phyloP scores from a whole-genome alignment of 805 yeast genomes.

The Metschnikowia anglica region DNA sequence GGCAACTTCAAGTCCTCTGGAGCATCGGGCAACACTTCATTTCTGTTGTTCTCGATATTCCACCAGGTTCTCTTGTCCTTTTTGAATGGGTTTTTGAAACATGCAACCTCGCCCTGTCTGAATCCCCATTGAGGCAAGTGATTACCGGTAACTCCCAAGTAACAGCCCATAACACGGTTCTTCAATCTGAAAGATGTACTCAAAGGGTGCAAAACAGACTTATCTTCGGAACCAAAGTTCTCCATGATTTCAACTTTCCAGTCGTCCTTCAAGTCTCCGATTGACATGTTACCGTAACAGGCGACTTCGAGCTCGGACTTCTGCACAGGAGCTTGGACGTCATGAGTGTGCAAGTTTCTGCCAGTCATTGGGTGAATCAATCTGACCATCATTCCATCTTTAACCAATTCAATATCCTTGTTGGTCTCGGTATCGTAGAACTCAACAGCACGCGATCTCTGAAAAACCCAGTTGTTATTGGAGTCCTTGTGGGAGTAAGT shows the following conservation, averaged over 20 bases:
- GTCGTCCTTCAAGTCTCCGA: constrained; percentile 73
- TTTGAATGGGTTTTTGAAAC: constrained; percentile 62
- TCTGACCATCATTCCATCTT: constrained; percentile 62
- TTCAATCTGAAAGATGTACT: constrained; percentile 79
- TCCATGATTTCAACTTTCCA: constrained; percentile 73
- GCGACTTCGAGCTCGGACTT: constrained; percentile 61
- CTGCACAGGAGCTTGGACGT: constrained; percentile 60
- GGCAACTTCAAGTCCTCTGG: constrained; percentile 65
- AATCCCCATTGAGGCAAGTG: constrained; percentile 96
- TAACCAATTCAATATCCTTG: constrained; percentile 38
- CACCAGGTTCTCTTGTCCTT: constrained; percentile 88
- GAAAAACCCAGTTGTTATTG: constrained; percentile 48
- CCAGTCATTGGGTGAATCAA: constrained; percentile 61
- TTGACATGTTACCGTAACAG: constrained; percentile 63
- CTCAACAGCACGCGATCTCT: constrained; percentile 43
- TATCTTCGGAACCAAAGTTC: constrained; percentile 56
- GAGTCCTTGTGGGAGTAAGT: constrained; percentile 47
- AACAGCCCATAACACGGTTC: constrained; percentile 71
- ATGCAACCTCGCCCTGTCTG: constrained; percentile 93
- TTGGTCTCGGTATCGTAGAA: constrained; percentile 33
- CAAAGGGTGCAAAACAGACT: constrained; percentile 65
- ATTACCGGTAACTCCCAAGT: constrained; percentile 79
- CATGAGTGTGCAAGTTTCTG: constrained; percentile 72
- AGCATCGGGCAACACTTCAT: constrained; percentile 57
- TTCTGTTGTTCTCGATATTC: constrained; percentile 74